Evolutionary conservation across 495 filamentous ascomycete genomes (phyloP), one percentile per base, ranked within the genome.

Genomic region (Hypoxylon fragiforme): DNA sequence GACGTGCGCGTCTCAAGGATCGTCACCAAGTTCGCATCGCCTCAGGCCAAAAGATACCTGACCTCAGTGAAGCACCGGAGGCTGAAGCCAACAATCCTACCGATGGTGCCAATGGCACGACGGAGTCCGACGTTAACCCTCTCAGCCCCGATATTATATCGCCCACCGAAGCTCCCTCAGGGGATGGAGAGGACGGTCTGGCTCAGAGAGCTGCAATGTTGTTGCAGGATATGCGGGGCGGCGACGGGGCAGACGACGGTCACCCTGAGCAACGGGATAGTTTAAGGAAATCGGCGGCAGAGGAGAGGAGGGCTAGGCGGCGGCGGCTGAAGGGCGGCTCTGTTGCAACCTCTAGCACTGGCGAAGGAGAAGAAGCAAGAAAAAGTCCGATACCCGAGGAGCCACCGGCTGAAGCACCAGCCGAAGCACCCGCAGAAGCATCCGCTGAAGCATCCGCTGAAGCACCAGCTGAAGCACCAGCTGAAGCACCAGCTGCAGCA

Each of bases 11-110:
- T 21, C 77, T 97, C 39, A 91, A 92, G 77, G 91, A 95, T 63
- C 78, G 85, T n/a, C 90, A 96, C 66, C 87, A 95, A 67, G 85
- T 95, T n/a, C 89, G 92, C 44, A 80, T 95, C 47, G 90, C 92
- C 7, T 91, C 85, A 3, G 91, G 92, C 13, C 89, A 95, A 61
- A 81, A 89, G 61, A 86, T 91, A 21, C 89, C 90, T 1, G 89
- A 92, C 50, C 53, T 82, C 24, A 68, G 76, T 51, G 83, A 81
- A 34, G 72, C 78, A 16, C 70, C 76, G 14, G 78, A 74, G 42
- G 69, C 71, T 8, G 79, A 78, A 59, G 66, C 61, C 12, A 69
- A 55, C 6, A 44, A 69, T 9, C 50, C 38, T 7, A 41, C 45
- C 1, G 62, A 66, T 13, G 53, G 30, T 32, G 52, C 49, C 7